These are phyloP conservation scores for Micractinium conductrix DNA, from an alignment of 139 green algal genomes.

Conservation along the genomic window DNA sequence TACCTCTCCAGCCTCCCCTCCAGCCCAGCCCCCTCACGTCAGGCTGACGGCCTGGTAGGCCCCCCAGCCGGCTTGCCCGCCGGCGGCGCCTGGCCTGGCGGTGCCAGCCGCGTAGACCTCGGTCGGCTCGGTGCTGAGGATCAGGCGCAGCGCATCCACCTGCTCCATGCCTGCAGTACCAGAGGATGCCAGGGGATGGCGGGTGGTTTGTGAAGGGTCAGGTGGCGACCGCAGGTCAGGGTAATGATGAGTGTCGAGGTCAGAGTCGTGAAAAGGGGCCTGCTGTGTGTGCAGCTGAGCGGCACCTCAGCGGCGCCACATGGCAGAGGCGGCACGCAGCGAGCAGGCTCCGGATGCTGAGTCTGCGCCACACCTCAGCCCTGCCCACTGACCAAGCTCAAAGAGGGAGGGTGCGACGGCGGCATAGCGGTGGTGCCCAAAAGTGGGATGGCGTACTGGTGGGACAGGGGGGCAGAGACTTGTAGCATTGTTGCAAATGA, in stretches of 20 bases:
- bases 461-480: background rate
- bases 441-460: background rate
- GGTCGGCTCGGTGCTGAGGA: background rate
- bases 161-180: constrained; percentile 5
- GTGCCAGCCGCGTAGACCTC: background rate
- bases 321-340: too few species aligned
- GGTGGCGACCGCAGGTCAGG: too few species aligned
- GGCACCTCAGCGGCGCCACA: too few species aligned
- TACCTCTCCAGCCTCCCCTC: background rate
- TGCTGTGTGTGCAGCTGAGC: too few species aligned
- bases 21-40: background rate
- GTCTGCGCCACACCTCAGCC: too few species aligned
- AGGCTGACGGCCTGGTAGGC: background rate
- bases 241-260: too few species aligned
- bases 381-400: background rate
- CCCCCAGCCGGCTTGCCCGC: background rate
- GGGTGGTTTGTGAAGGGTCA: background rate
- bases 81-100: background rate
- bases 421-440: background rate
- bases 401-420: constrained; percentile 7
- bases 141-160: background rate
- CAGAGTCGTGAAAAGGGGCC: too few species aligned
- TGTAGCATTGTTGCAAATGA: background rate
- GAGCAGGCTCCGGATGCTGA: too few species aligned
- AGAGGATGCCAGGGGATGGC: background rate